Conservation (phyloP, 1,284 basidiomycete species). For the Ganoderma multipileum region DNA sequence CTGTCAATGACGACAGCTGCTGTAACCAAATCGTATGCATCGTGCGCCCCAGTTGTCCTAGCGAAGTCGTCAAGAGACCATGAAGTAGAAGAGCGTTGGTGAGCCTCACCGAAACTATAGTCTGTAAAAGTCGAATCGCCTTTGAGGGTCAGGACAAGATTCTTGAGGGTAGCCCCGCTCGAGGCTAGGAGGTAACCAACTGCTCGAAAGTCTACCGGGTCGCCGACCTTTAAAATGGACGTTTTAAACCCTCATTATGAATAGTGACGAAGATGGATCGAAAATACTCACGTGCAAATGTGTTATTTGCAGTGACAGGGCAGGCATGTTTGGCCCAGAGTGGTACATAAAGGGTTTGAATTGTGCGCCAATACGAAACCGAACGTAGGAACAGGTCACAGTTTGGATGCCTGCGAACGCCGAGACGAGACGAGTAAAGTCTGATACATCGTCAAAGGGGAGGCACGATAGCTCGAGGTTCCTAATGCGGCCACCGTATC, state of each 20-base stretch:
- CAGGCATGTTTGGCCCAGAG: neutral
- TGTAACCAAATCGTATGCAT: neutral
- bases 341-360: neutral
- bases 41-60: neutral
- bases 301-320: neutral
- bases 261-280: neutral
- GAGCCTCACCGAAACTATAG: neutral
- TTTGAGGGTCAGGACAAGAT: neutral
- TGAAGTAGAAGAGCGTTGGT: neutral
- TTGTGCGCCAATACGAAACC: neutral
- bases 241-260: neutral
- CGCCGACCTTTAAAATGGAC: neutral
- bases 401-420: neutral
- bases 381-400: neutral
- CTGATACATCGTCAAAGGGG: neutral
- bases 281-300: neutral
- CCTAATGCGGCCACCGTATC: neutral
- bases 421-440: neutral
- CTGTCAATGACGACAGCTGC: neutral
- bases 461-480: neutral
- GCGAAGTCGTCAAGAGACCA: neutral
- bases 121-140: neutral
- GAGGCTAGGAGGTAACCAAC: neutral
- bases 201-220: neutral
- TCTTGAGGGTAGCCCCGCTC: neutral